Base-by-base conservation (phyloP, 495 filamentous ascomycete species). In the Penicillium odoratum region DNA sequence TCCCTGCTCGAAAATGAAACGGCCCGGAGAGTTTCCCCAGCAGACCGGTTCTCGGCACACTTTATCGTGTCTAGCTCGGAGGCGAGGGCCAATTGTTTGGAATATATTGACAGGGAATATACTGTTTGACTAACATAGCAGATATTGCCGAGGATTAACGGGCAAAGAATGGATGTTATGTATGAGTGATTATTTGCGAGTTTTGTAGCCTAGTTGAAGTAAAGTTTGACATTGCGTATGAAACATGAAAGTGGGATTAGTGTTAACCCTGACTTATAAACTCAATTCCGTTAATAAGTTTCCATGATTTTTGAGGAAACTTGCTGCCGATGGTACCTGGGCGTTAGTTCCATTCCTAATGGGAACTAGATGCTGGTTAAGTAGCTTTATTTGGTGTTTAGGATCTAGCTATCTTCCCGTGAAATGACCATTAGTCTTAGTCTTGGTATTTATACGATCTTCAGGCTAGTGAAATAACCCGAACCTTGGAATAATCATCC, bases 181-280 rank as follows among this genome's bases (percentile, higher is more conserved):
- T 40, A 36, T 40, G 48, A 40, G 48, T n/a, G 46, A 48, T 48
- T 48, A 48, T 33, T 16, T 33, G n/a, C 13, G 10, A 28, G 46
- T 28, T 30, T 57, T 50, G 47, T 51, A 51, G 49, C 44, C 51
- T 55, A 55, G 31, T 53, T 34, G 11, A 51, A 58, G 59, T 55
- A 45, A n/a, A 54, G 33, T 25, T 48, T 11, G 25, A 30, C 26
- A 51, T 48, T 11, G 45, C 33, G n/a, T 34, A 18, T 48, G 33
- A 30, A 29, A 51, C 28, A 29, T 48, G 33, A 29, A 36, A 50
- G 9, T 54, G 7, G 45, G 18, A 55, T 28, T 30, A 7, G 7
- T 18, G n/a, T 26, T 48, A 13, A 44, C 28, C 21, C 18, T 44
- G 38, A 51, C 47, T 36, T 36, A 16, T 34, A 47, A 62, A 62